Conservation (phyloP, 2,329 filamentous ascomycete species). For the Stemphylium beticola region DNA sequence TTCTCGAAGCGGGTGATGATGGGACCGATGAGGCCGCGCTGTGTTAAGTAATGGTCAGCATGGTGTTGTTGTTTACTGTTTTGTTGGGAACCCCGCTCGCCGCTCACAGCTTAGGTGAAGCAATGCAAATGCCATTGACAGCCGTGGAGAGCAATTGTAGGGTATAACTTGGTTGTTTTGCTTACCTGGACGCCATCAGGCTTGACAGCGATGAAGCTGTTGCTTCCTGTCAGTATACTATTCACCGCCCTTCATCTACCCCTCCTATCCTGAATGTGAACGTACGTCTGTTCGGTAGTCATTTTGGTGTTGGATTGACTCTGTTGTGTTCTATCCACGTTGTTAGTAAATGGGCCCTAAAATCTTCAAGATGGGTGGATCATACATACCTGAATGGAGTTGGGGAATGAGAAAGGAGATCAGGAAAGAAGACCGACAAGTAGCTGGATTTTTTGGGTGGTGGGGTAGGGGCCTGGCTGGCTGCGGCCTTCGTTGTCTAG, state of each 20-base stretch:
- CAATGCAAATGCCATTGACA: background rate
- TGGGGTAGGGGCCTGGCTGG: slow-evolving; percentile 29
- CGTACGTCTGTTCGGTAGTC: slow-evolving; percentile 88
- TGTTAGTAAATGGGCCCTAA: slow-evolving; percentile 57
- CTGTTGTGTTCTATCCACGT: slow-evolving; percentile 44
- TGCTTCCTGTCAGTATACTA: slow-evolving; percentile 36
- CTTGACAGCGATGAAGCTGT: slow-evolving; percentile 99
- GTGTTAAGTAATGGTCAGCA: slow-evolving; percentile 22
- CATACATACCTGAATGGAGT: slow-evolving; percentile 24
- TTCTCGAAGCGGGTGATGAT: slow-evolving; percentile 99
- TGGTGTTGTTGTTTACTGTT: slow-evolving; percentile 4
- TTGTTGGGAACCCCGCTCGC: background rate
- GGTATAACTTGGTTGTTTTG: background rate
- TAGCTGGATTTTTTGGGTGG: slow-evolving; percentile 35
- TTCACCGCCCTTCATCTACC: slow-evolving; percentile 24
- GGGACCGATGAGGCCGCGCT: slow-evolving; percentile 97
- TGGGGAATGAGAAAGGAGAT: slow-evolving; percentile 14
- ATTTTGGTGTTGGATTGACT: slow-evolving; percentile 45
- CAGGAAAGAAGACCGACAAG: slow-evolving; percentile 20
- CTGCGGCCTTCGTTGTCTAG: slow-evolving; percentile 18
- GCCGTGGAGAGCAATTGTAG: background rate
- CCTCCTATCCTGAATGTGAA: slow-evolving; percentile 21
- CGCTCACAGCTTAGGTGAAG: background rate
- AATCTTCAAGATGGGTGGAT: slow-evolving; percentile 51
- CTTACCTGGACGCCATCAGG: slow-evolving; percentile 97